These are phyloP conservation scores for Kwoniella newhampshirensis DNA, from an alignment of 768 basidiomycete genomes.

Conservation along the genomic window DNA sequence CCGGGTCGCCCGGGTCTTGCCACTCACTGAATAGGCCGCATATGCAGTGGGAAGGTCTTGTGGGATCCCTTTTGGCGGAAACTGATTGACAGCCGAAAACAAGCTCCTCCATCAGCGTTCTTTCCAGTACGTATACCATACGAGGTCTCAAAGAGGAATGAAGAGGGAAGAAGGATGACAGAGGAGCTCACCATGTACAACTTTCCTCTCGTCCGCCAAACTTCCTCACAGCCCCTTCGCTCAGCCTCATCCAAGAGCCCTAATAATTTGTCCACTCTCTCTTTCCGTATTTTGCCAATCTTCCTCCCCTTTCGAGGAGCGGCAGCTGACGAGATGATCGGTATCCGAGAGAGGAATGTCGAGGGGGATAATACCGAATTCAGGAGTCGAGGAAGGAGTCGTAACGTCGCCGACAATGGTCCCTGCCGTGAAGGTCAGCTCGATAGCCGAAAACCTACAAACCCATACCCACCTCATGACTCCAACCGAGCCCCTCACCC, in stretches of 20 bases:
- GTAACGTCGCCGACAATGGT: slow-evolving; percentile 38
- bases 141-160: no score
- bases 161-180: not conserved
- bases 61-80: slow-evolving; percentile 45
- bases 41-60: slow-evolving; percentile 40
- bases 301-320: slow-evolving; percentile 12
- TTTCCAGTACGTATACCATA: not conserved
- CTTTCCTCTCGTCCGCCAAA: slow-evolving; percentile 24
- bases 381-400: slow-evolving; percentile 37
- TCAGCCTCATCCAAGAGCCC: slow-evolving; percentile 33
- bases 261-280: slow-evolving; percentile 34
- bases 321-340: slow-evolving; percentile 2
- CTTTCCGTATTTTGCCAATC: slow-evolving; percentile 25
- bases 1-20: no score
- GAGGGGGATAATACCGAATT: slow-evolving; percentile 31
- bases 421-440: slow-evolving; percentile 22
- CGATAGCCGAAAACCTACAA: not conserved
- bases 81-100: slow-evolving; percentile 16
- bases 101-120: not conserved
- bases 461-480: slow-evolving; percentile 37
- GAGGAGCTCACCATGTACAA: slow-evolving; percentile 37
- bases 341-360: slow-evolving; percentile 21
- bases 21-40: slow-evolving; percentile 45
- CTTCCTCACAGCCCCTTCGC: slow-evolving; percentile 31
- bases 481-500: slow-evolving; percentile 54